These are phyloP conservation scores for Colletotrichum spaethianum DNA, from an alignment of 2,329 filamentous ascomycete species.

Conservation along the genomic window DNA sequence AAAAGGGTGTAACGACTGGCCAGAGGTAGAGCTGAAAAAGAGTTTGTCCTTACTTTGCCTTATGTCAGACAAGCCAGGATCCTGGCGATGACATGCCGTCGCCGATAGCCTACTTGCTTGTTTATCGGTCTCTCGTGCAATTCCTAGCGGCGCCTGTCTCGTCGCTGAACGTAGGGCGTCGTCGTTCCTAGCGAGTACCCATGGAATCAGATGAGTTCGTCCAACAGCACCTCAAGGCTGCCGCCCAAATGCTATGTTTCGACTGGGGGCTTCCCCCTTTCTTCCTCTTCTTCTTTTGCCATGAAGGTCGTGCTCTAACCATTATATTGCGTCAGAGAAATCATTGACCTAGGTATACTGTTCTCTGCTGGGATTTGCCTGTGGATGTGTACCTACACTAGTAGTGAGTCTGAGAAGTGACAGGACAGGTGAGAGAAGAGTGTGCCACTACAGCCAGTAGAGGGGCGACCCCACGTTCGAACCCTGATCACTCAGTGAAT, in stretches of 20 bases:
- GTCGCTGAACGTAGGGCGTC: not conserved
- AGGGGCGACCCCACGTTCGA: conserved; percentile 23
- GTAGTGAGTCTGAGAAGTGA: not conserved
- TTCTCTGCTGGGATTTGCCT: not conserved
- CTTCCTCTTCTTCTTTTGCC: too few relatives aligned
- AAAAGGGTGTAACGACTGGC: not conserved
- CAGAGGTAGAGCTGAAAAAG: not conserved
- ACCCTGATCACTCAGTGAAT: conserved; percentile 22
- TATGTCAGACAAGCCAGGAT: not conserved
- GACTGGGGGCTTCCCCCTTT: too few relatives aligned
- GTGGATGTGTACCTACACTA: too few relatives aligned
- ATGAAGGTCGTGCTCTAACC: not conserved
- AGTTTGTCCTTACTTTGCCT: not conserved
- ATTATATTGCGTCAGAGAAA: not conserved
- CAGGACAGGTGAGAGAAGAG: not conserved
- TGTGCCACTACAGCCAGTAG: conserved; percentile 7
- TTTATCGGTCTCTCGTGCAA: not conserved
- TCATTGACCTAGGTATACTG: not conserved
- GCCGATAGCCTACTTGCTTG: not conserved
- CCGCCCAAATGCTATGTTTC: not conserved
- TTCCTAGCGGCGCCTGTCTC: not conserved
- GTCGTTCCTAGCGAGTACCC: not conserved
- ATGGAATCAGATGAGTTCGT: not conserved
- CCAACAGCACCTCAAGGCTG: not conserved
- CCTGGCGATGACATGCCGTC: not conserved